Percentiles rank a stretch among this genome's conserved stretches.
phyloP scores from a whole-genome alignment of 1,284 basidiomycete genomes.

The Agaricales sp. region DNA sequence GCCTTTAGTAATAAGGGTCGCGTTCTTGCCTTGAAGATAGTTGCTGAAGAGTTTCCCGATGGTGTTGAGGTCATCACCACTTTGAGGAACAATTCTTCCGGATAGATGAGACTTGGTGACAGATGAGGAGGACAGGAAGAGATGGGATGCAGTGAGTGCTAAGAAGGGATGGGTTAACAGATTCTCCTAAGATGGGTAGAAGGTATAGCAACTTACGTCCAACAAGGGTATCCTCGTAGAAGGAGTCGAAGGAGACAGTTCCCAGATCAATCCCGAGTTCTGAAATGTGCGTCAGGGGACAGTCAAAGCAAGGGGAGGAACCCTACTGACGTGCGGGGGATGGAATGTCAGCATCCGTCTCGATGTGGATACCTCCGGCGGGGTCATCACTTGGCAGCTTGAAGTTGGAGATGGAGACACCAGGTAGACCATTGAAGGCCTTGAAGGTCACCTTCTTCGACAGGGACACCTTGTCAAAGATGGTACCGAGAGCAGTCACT shows the following conservation, averaged over 20 bases:
- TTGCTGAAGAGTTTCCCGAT: constrained; percentile 61
- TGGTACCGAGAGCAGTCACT: constrained; percentile 57
- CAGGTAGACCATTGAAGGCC: constrained; percentile 63
- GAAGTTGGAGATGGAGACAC: constrained; percentile 64
- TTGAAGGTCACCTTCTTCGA: constrained; percentile 57
- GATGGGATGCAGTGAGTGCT: constrained; percentile 39
- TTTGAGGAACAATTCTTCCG: constrained; percentile 57
- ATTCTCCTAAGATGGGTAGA: background rate
- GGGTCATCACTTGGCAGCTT: constrained; percentile 53
- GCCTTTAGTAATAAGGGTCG: constrained; percentile 51
- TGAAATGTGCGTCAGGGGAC: constrained; percentile 15
- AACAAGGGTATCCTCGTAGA: constrained; percentile 41
- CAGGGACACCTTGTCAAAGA: constrained; percentile 58
- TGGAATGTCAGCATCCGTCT: constrained; percentile 57
- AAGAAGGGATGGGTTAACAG: constrained; percentile 9
- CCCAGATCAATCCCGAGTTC: constrained; percentile 70
- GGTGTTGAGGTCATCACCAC: constrained; percentile 37
- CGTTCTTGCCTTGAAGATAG: constrained; percentile 58
- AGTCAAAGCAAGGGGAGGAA: background rate
- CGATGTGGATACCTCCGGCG: constrained; percentile 61
- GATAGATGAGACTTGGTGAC: constrained; percentile 42
- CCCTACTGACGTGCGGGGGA: constrained; percentile 48
- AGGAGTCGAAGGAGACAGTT: constrained; percentile 53
- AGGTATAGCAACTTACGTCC: constrained; percentile 35
- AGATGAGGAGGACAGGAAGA: constrained; percentile 44